Evolutionary conservation across 352 stramenopile species (phyloP).

Genomic region (Hyphochytrium catenoides): DNA sequence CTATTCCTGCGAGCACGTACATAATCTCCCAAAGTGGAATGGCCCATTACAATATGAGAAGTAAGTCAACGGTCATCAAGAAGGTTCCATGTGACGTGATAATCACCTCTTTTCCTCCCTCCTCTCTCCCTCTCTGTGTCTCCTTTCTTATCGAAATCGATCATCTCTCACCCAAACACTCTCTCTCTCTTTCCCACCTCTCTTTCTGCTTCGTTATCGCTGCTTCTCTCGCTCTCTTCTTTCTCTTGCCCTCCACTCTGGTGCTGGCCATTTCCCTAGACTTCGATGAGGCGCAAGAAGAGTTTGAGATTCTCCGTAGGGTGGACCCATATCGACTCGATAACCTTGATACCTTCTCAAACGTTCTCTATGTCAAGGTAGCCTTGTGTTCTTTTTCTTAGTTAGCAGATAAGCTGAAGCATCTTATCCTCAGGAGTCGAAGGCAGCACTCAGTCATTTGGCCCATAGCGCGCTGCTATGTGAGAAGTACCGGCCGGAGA

Average conservation of each 20-base stretch:
- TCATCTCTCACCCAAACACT: neutral
- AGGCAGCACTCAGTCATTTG: constrained; percentile 54
- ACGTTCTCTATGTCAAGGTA: constrained; percentile 50
- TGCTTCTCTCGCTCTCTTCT: too few relatives aligned
- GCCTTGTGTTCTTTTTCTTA: neutral
- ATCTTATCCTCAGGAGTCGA: constrained; percentile 27
- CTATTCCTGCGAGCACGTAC: constrained; percentile 42
- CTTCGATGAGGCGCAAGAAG: constrained; percentile 43
- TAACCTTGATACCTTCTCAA: constrained; percentile 57
- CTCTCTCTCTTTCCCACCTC: neutral
- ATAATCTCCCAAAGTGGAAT: constrained; percentile 40
- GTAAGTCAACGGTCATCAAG: too few relatives aligned
- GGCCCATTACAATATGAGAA: constrained; percentile 42
- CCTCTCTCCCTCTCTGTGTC: too few relatives aligned
- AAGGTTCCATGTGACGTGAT: too few relatives aligned
- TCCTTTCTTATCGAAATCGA: too few relatives aligned
- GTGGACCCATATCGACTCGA: constrained; percentile 44
- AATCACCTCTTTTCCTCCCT: too few relatives aligned
- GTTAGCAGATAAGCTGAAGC: neutral
- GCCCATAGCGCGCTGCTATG: constrained; percentile 69
- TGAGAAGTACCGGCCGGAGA: constrained; percentile 93
- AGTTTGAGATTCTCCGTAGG: constrained; percentile 31
- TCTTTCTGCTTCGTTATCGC: too few relatives aligned
- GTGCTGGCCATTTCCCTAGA: constrained; percentile 13
- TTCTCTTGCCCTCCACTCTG: too few relatives aligned